These are phyloP conservation scores for Phytophthora vignae DNA, from an alignment of 352 stramenopile species.

Conservation along the genomic window DNA sequence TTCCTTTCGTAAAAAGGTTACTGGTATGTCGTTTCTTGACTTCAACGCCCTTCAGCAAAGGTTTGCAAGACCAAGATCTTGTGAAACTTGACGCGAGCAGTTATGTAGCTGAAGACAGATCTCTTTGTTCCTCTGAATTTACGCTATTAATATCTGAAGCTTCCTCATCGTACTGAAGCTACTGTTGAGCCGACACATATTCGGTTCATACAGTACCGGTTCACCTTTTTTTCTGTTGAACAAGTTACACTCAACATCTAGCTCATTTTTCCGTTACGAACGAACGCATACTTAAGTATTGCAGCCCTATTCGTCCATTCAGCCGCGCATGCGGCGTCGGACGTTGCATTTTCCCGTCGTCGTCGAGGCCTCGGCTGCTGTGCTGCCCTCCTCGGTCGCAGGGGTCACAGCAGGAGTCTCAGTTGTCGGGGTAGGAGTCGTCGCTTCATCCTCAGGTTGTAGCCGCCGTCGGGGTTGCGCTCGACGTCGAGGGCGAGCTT, in stretches of 20 bases:
- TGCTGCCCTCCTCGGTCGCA: too few relatives aligned
- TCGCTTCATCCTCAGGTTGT: too few relatives aligned
- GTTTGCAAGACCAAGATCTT: neutral
- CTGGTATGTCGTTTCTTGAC: too few relatives aligned
- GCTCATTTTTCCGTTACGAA: neutral
- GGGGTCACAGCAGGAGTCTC: too few relatives aligned
- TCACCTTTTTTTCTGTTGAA: too few relatives aligned
- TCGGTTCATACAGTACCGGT: too few relatives aligned
- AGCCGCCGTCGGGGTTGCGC: too few relatives aligned
- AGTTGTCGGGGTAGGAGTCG: too few relatives aligned
- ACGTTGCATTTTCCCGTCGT: neutral
- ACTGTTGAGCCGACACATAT: too few relatives aligned
- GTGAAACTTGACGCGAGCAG: too few relatives aligned
- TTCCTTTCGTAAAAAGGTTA: neutral
- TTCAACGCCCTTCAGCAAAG: neutral
- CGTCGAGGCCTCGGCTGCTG: neutral
- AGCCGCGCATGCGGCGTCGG: neutral
- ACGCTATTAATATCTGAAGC: neutral
- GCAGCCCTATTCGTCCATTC: neutral
- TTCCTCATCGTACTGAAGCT: too few relatives aligned
- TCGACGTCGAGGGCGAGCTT: too few relatives aligned
- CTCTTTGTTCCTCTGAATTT: neutral
- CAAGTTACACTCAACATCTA: neutral
- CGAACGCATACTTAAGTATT: neutral
- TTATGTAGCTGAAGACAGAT: neutral